These are phyloP conservation scores for Tetrapisispora arboricola DNA, from an alignment of 805 yeast genomes.

Conservation along the genomic window DNA sequence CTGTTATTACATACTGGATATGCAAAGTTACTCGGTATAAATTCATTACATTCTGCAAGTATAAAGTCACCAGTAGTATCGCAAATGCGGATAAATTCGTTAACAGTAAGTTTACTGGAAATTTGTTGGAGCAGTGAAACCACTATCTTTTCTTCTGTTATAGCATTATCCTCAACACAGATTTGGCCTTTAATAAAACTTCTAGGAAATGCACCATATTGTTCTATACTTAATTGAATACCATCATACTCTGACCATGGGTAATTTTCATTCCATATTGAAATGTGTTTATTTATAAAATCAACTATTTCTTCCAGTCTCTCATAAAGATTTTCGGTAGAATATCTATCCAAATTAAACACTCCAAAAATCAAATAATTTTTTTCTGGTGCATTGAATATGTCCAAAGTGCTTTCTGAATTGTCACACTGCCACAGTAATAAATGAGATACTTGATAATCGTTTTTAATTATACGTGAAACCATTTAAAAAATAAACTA, in stretches of 20 bases:
- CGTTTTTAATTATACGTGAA: neutral
- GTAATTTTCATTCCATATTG: slow-evolving; percentile 32
- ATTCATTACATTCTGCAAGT: slow-evolving; percentile 39
- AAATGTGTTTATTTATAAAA: slow-evolving; percentile 6
- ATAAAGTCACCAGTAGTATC: slow-evolving; percentile 52
- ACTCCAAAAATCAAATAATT: slow-evolving; percentile 23
- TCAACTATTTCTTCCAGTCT: slow-evolving; percentile 1
- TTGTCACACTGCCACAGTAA: slow-evolving; percentile 22
- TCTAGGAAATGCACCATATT: neutral
- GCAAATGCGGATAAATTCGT: slow-evolving; percentile 36
- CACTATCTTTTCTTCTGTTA: slow-evolving; percentile 38
- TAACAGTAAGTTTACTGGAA: slow-evolving; percentile 18
- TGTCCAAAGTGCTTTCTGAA: slow-evolving; percentile 8
- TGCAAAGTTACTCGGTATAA: slow-evolving; percentile 36
- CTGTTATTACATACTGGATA: slow-evolving; percentile 37
- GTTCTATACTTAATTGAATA: slow-evolving; percentile 15
- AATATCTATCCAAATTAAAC: slow-evolving; percentile 17
- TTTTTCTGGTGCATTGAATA: slow-evolving; percentile 15
- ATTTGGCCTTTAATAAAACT: slow-evolving; percentile 24
- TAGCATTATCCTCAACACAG: slow-evolving; percentile 34
- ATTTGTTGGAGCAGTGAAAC: slow-evolving; percentile 33
- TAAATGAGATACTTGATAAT: neutral
- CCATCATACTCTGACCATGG: slow-evolving; percentile 34
- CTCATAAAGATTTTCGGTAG: neutral
- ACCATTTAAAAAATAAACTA: too few species aligned